Evolutionary conservation across 805 yeast species (phyloP).

Genomic region (Kuraishia piskuri): DNA sequence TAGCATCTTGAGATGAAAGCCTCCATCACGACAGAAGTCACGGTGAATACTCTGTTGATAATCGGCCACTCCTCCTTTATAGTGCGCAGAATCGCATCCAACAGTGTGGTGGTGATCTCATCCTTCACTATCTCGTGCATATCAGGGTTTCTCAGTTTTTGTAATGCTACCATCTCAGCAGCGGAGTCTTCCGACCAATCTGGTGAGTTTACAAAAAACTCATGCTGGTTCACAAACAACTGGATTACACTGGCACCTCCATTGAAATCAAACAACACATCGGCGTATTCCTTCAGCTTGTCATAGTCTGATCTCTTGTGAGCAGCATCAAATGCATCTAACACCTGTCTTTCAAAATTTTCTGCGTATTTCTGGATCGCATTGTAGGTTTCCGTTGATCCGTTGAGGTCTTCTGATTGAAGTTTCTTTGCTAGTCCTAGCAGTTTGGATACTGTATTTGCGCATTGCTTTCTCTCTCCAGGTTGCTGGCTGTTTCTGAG

Average conservation of each 20-base stretch:
- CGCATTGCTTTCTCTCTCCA: constrained; percentile 57
- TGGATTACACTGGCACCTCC: constrained; percentile 74
- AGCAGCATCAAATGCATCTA: constrained; percentile 67
- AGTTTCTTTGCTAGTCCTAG: constrained; percentile 58
- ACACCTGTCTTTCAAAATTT: constrained; percentile 60
- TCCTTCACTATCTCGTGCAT: constrained; percentile 40
- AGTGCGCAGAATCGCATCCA: constrained; percentile 49
- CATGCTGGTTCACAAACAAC: constrained; percentile 73
- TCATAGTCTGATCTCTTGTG: constrained; percentile 58
- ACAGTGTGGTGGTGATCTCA: constrained; percentile 38
- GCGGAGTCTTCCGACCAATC: constrained; percentile 28
- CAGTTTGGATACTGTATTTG: constrained; percentile 58
- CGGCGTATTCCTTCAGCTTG: constrained; percentile 71
- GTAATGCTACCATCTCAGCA: constrained; percentile 48
- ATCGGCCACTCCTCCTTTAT: constrained; percentile 66
- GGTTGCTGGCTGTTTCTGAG: constrained; percentile 37
- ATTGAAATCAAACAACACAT: constrained; percentile 63
- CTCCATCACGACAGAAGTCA: constrained; percentile 56
- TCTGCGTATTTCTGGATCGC: constrained; percentile 68
- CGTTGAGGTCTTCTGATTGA: constrained; percentile 42
- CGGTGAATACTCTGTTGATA: constrained; percentile 64
- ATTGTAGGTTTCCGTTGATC: constrained; percentile 23
- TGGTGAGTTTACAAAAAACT: constrained; percentile 44
- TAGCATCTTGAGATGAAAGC: constrained; percentile 68
- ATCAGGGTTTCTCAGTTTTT: constrained; percentile 49